phyloP scores from a whole-genome alignment of 345 rosid species.

The Bruguiera gymnorhiza region DNA sequence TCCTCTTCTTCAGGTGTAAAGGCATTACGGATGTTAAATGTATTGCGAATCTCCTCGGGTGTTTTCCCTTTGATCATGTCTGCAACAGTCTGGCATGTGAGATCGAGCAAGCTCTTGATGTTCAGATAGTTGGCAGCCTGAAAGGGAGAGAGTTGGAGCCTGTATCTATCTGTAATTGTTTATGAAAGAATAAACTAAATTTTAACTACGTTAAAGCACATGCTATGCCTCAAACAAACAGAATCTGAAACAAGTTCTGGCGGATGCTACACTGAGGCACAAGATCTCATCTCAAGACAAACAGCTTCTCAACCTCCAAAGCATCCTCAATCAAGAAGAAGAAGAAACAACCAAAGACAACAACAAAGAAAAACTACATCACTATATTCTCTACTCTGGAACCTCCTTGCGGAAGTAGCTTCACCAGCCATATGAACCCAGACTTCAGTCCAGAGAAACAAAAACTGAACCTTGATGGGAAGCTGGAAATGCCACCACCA shows the following conservation, averaged over 20 bases:
- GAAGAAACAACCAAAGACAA: no score
- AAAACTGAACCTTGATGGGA: no score
- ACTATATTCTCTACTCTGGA: no score
- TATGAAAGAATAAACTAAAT: not conserved
- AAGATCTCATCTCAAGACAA: no score
- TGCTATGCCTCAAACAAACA: not conserved
- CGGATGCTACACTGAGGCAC: no score
- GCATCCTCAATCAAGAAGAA: no score
- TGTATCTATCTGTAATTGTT: not conserved
- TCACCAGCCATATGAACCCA: no score
- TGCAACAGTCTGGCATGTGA: constrained; percentile 26
- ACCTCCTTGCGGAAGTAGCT: no score
- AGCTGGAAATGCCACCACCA: no score
- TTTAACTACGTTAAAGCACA: not conserved
- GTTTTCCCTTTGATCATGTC: constrained; percentile 22
- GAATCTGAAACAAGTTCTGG: not conserved
- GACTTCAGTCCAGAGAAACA: no score
- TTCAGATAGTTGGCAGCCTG: constrained; percentile 26
- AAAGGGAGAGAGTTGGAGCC: not conserved
- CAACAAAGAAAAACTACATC: no score
- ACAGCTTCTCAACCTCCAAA: no score
- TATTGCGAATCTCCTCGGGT: constrained; percentile 20
- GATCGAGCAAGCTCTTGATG: constrained; percentile 24
- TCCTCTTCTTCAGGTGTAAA: constrained; percentile 22
- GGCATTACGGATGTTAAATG: constrained; percentile 17